These are phyloP conservation scores for Plasmodium ovale DNA, from an alignment of 169 alveolate species.

Conservation along the genomic window DNA sequence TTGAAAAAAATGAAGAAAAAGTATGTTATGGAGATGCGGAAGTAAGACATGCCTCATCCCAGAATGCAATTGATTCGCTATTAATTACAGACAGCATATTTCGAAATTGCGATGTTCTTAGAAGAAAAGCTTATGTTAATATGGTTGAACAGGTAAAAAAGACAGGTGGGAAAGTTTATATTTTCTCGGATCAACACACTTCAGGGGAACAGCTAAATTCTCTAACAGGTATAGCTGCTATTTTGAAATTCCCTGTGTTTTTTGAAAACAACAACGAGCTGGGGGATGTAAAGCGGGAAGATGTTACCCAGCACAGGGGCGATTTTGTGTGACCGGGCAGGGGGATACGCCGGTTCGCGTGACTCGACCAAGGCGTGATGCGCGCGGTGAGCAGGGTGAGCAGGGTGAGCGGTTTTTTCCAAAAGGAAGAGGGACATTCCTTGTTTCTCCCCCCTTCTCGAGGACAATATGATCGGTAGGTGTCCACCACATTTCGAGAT, in stretches of 20 bases:
- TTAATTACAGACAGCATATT: conserved; percentile 79
- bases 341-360: no score
- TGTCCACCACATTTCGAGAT: no score
- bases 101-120: conserved; percentile 70
- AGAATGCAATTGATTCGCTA: conserved; percentile 81
- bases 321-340: no score
- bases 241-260: conserved; percentile 73
- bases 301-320: no score
- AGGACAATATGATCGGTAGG: no score
- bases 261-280: not conserved
- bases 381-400: no score
- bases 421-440: no score
- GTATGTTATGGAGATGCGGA: conserved; percentile 34
- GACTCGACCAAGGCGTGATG: no score
- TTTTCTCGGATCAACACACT: conserved; percentile 82
- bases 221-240: conserved; percentile 82
- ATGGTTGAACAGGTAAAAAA: conserved; percentile 75
- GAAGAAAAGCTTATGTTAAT: conserved; percentile 70
- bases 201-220: conserved; percentile 80
- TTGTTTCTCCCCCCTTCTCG: no score
- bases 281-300: not conserved
- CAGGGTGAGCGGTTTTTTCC: no score
- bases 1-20: conserved; percentile 47
- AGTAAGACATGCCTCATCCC: conserved; percentile 16
- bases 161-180: conserved; percentile 77